Base-by-base conservation (phyloP, 2,329 filamentous ascomycete genomes). In the Shiraia bambusicola region DNA sequence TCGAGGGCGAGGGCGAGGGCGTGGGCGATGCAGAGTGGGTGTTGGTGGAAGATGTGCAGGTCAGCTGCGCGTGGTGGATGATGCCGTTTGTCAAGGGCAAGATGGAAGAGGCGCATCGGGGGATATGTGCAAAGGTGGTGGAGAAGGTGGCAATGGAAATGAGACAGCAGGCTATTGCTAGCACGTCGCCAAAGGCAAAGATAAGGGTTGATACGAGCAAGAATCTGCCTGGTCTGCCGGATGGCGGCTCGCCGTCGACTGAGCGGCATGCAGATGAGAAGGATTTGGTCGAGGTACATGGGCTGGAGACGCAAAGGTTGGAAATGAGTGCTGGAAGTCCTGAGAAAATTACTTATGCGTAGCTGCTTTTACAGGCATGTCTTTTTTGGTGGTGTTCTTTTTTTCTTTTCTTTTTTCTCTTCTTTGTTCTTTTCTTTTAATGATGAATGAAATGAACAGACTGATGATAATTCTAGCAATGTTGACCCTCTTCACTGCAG, bases 41-140 rank as follows among this genome's bases (percentile, higher is more conserved):
- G 34, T 49, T 68, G 2, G 63, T 66, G 6, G 65, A 68, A 28
- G 63, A 68, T 28, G 63, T 66, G 6, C 59, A 65, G 33, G 61
- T 67, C 19, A 52, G 43, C 37, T 67, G 63, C 37, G 48, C 52
- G 9, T 63, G 61, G 61, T 67, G 50, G 47, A 49, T 68, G 24
- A 68, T 68, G 65, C 65, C 63, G 1, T 63, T 68, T 37, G 63
- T 68, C 11, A 56, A 55, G 30, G 44, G 51, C 36, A 63, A 59
- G 40, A 65, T 65, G 61, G 61, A 66, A 34, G 41, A 50, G 12
- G 63, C 63, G 28, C 63, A 68, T 38, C 39, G 48, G 8, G 61
- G 65, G 27, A 63, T 67, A 5, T 65, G 61, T 37, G 42, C 50
- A 28, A 67, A 66, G 36, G 52, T 68, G 3, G 52, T 67, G 3